Conservation (phyloP, 2,329 filamentous ascomycete genomes). For the Neofusicoccum sp. region DNA sequence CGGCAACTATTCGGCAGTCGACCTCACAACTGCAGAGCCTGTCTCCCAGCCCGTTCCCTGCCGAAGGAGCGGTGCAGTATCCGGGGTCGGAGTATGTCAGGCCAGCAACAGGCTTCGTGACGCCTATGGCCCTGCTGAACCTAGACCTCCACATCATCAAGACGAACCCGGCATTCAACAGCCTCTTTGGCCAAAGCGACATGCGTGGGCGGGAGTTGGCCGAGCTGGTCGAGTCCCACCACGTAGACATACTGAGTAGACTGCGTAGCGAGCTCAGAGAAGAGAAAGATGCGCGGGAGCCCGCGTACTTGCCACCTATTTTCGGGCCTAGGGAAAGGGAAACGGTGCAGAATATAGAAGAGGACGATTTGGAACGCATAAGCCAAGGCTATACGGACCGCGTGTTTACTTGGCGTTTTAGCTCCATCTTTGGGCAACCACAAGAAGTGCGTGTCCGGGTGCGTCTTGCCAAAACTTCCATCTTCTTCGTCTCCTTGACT, state of each 20-base stretch:
- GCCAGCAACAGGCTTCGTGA: not conserved
- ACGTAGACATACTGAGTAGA: conserved; percentile 43
- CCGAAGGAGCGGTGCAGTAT: conserved; percentile 3
- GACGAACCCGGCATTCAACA: conserved; percentile 45
- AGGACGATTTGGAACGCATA: conserved; percentile 44
- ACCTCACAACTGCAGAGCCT: conserved; percentile 16
- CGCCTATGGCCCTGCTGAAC: conserved; percentile 42
- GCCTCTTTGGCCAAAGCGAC: conserved; percentile 41
- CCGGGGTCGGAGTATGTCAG: not conserved
- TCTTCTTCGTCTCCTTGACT: conserved; percentile 38
- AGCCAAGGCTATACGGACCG: conserved; percentile 45
- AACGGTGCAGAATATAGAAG: conserved; percentile 40
- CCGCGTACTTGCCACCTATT: conserved; percentile 52
- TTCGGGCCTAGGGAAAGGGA: conserved; percentile 43
- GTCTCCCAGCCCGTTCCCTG: conserved; percentile 7
- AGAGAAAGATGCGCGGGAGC: conserved; percentile 48
- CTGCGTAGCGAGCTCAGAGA: conserved; percentile 46
- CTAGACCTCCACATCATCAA: conserved; percentile 49
- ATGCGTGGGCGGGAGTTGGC: conserved; percentile 40
- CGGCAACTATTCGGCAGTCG: conserved; percentile 20
- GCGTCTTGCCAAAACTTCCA: conserved; percentile 34
- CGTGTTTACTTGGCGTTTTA: conserved; percentile 15
- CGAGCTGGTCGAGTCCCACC: conserved; percentile 44
- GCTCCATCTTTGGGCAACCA: conserved; percentile 2
- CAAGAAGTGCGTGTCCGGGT: conserved; percentile 32